Conservation (phyloP, 495 filamentous ascomycete species). For the Aspergillus homomorphus region DNA sequence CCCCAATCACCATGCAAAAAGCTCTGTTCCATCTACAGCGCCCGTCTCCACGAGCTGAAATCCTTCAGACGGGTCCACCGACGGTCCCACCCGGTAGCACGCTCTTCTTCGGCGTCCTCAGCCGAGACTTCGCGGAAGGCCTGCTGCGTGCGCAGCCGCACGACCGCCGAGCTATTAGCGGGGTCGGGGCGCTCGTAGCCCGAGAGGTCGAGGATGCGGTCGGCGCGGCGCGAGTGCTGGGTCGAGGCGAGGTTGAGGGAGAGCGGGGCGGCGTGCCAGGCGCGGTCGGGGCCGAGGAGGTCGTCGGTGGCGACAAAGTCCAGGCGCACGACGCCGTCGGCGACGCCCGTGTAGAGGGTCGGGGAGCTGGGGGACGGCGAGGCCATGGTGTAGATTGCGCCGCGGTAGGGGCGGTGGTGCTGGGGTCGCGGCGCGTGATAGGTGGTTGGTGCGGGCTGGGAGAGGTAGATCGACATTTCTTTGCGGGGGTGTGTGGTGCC, state of each 20-base stretch:
- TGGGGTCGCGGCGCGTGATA: constrained; percentile 12
- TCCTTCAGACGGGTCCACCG: constrained; percentile 34
- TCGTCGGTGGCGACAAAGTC: constrained; percentile 52
- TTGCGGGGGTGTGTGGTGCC: constrained; percentile 21
- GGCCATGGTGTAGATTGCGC: constrained; percentile 58
- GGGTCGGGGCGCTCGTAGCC: constrained; percentile 42
- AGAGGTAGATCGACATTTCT: constrained; percentile 42
- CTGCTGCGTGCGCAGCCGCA: constrained; percentile 38
- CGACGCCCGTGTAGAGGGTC: constrained; percentile 56
- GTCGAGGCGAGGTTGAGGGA: constrained; percentile 18
- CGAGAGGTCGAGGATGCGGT: constrained; percentile 30
- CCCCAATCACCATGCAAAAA: background rate
- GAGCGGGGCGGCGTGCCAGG: constrained; percentile 38
- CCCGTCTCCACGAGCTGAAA: constrained; percentile 36
- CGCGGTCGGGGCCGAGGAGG: constrained; percentile 25
- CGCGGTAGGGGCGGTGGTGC: constrained; percentile 29
- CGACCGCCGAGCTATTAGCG: constrained; percentile 30
- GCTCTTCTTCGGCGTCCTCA: constrained; percentile 20
- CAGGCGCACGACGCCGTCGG: constrained; percentile 49
- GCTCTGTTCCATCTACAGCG: constrained; percentile 8
- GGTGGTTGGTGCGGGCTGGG: constrained; percentile 22
- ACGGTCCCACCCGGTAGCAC: constrained; percentile 37
- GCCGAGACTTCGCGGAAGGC: constrained; percentile 21
- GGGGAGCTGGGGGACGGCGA: constrained; percentile 53
- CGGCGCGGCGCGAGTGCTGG: background rate